A percentile compares a stretch with the other conserved stretches of the same genome.
Conservation (phyloP, 805 yeast species). For the Candida ascalaphidarum region DNA sequence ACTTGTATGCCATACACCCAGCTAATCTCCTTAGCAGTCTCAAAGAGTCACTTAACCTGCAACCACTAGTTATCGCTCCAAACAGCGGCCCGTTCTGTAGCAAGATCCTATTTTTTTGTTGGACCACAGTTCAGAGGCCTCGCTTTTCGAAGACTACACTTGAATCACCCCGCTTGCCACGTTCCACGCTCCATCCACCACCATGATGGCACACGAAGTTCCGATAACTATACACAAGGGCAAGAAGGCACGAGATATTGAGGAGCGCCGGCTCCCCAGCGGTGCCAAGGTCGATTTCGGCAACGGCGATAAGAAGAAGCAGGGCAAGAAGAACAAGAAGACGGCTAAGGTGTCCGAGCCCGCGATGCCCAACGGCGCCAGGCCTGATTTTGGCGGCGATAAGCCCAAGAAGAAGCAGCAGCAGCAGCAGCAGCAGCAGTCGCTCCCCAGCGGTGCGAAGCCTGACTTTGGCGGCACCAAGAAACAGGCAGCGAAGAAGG, state of each 20-base stretch:
- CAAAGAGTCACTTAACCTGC: too few relatives aligned
- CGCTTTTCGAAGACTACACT: too few relatives aligned
- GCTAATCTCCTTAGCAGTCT: too few relatives aligned
- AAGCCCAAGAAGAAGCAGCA: constrained; percentile 1
- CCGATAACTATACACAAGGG: constrained; percentile 16
- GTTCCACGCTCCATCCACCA: too few relatives aligned
- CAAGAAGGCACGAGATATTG: constrained; percentile 2
- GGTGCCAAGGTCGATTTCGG: constrained; percentile 7
- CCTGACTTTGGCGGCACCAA: constrained; percentile 2
- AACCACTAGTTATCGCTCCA: too few relatives aligned
- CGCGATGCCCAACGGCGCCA: constrained; percentile 17
- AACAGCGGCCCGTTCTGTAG: too few relatives aligned
- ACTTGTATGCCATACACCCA: too few relatives aligned
- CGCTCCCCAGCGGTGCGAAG: constrained; percentile 2
- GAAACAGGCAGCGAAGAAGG: constrained; percentile 7
- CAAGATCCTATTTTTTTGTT: too few relatives aligned
- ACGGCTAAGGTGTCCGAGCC: constrained; percentile 4
- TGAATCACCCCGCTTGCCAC: too few relatives aligned
- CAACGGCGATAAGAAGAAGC: constrained; percentile 4
- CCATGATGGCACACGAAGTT: constrained; percentile 27
- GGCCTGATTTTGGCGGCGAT: constrained; percentile 9
- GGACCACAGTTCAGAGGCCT: too few relatives aligned
- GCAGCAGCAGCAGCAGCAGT: background rate
- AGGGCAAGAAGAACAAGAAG: constrained; percentile 4
- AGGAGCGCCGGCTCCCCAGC: constrained; percentile 6